A percentile compares a stretch with the other conserved stretches of the same genome.
phyloP scores from a whole-genome alignment of 371 early-diverging fungal species.

The Rhizopus delemar region DNA sequence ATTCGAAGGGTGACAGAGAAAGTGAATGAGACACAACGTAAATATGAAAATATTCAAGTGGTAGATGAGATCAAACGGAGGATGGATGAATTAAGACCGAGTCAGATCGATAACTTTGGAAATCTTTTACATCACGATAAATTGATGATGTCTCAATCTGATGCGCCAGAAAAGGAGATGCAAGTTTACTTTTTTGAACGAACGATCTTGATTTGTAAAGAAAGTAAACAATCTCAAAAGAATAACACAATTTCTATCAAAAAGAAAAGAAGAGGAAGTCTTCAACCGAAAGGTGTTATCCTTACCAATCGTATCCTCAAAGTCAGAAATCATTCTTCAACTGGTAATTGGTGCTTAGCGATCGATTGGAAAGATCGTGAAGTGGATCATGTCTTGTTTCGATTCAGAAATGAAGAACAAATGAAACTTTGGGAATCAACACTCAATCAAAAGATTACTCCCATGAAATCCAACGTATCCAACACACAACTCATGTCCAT shows the following conservation, averaged over 20 bases:
- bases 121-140: conserved; percentile 84
- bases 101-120: conserved; percentile 67
- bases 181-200: conserved; percentile 86
- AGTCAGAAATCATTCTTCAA: conserved; percentile 8
- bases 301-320: conserved; percentile 37
- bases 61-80: conserved; percentile 75
- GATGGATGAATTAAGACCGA: conserved; percentile 54
- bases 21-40: conserved; percentile 90
- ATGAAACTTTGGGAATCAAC: conserved; percentile 84
- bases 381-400: conserved; percentile 80
- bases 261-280: conserved; percentile 47
- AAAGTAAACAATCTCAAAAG: conserved; percentile 48
- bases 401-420: conserved; percentile 90
- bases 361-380: conserved; percentile 83
- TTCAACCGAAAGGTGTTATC: conserved; percentile 82
- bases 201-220: conserved; percentile 87
- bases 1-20: conserved; percentile 85
- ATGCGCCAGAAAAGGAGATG: conserved; percentile 77
- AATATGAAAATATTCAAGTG: conserved; percentile 79
- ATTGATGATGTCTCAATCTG: conserved; percentile 68
- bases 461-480: conserved; percentile 35
- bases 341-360: conserved; percentile 56
- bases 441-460: conserved; percentile 37
- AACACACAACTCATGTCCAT: conserved; percentile 48
- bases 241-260: conserved; percentile 38